phyloP scores from a whole-genome alignment of 495 filamentous ascomycete species.

The Tetracladium setigerum region DNA sequence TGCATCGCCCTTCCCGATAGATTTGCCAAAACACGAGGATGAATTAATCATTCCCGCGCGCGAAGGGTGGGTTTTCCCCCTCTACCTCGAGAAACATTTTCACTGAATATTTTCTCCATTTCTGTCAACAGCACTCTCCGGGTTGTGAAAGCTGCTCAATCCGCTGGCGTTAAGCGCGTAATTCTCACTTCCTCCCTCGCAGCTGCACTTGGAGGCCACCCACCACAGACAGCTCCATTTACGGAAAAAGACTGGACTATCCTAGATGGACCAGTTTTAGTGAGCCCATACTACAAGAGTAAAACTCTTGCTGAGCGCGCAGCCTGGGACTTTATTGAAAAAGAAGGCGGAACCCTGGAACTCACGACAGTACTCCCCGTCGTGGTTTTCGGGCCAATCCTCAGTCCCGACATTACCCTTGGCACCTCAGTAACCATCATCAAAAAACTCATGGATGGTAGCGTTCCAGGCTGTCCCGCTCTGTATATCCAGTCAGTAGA shows the following conservation, averaged over 20 bases:
- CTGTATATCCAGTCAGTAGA: not conserved
- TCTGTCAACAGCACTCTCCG: not conserved
- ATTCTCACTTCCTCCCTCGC: slow-evolving; percentile 7
- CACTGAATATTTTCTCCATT: too few relatives aligned
- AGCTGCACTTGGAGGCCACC: not conserved
- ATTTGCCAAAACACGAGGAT: not conserved
- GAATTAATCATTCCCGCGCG: slow-evolving; percentile 6
- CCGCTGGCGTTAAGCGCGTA: slow-evolving; percentile 3
- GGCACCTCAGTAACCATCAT: not conserved
- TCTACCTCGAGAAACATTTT: too few relatives aligned
- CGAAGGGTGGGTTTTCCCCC: not conserved
- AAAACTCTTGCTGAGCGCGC: slow-evolving; percentile 25
- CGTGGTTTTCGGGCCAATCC: not conserved
- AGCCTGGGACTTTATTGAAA: slow-evolving; percentile 14
- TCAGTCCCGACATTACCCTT: not conserved
- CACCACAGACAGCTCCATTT: not conserved
- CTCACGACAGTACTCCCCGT: not conserved
- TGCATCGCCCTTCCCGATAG: not conserved
- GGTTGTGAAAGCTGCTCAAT: not conserved
- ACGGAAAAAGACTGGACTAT: slow-evolving; percentile 7
- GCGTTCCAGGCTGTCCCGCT: not conserved
- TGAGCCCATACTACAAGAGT: slow-evolving; percentile 16
- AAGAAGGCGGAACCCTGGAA: not conserved
- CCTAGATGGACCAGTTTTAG: not conserved
- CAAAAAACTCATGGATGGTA: not conserved